These are phyloP conservation scores for Scenedesmus sp. DNA, from an alignment of 163 green algal genomes.

Conservation along the genomic window DNA sequence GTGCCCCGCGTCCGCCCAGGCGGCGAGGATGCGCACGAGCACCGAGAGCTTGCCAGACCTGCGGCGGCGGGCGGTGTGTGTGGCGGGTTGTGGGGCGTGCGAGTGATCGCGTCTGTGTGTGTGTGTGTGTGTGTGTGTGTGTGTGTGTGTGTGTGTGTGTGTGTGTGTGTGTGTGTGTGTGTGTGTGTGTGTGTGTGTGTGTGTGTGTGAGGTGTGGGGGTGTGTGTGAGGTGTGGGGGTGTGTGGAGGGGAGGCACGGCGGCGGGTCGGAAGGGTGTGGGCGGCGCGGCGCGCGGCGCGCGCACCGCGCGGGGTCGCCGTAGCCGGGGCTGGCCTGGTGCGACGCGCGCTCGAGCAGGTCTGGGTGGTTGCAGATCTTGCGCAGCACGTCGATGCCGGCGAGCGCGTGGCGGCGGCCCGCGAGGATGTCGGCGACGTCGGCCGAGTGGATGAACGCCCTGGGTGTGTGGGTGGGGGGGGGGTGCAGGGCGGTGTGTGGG, in stretches of 20 bases:
- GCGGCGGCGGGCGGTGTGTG: no score
- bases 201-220: background rate
- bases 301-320: slow-evolving; percentile 45
- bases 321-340: slow-evolving; percentile 53
- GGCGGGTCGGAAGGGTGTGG: background rate
- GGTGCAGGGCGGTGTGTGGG: no score
- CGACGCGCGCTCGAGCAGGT: slow-evolving; percentile 83
- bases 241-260: background rate
- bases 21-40: slow-evolving; percentile 66
- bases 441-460: slow-evolving; percentile 77
- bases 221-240: background rate
- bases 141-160: no score
- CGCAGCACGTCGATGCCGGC: slow-evolving; percentile 95
- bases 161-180: no score
- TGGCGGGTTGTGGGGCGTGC: no score
- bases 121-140: slow-evolving; percentile 23
- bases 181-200: no score
- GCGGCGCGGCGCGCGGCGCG: no score
- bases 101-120: background rate
- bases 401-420: slow-evolving; percentile 77
- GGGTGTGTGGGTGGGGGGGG: no score
- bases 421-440: slow-evolving; percentile 77
- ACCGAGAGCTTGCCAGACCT: slow-evolving; percentile 70
- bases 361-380: slow-evolving; percentile 99
- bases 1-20: slow-evolving; percentile 78